phyloP scores from a whole-genome alignment of 352 stramenopile genomes.

The Pythium rishiriense region DNA sequence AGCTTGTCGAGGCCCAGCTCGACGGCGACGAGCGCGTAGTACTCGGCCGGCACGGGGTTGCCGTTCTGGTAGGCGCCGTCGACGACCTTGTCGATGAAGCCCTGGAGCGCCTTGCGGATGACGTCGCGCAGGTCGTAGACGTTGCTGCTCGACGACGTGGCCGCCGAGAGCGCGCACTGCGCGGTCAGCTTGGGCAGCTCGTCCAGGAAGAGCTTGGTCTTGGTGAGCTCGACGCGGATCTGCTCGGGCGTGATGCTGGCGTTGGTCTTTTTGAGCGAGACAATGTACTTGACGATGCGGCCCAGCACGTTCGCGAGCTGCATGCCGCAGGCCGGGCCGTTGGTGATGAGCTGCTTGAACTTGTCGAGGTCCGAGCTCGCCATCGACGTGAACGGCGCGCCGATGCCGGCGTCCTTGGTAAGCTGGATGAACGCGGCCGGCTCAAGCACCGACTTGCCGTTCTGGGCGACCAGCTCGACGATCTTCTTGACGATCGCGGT shows the following conservation, averaged over 20 bases:
- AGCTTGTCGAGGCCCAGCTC: constrained; percentile 49
- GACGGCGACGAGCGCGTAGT: constrained; percentile 46
- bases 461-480: constrained; percentile 31
- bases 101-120: constrained; percentile 45
- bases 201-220: constrained; percentile 42
- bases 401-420: background rate
- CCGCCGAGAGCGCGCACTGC: constrained; percentile 11
- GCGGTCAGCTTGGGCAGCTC: constrained; percentile 48
- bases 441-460: constrained; percentile 40
- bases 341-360: constrained; percentile 21
- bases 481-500: constrained; percentile 35
- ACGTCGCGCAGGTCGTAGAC: constrained; percentile 34
- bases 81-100: constrained; percentile 48
- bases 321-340: constrained; percentile 18
- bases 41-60: constrained; percentile 33
- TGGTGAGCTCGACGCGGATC: constrained; percentile 41
- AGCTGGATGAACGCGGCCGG: constrained; percentile 7
- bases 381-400: constrained; percentile 13
- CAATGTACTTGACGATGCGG: constrained; percentile 25
- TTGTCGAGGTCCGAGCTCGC: constrained; percentile 34
- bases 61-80: constrained; percentile 42
- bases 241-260: constrained; percentile 14
- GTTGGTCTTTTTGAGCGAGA: constrained; percentile 28
- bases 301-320: constrained; percentile 26
- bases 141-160: constrained; percentile 17